A percentile compares a stretch with the other conserved stretches of the same genome.
Conservation (phyloP, 2,329 filamentous ascomycete genomes). For the Cordyceps pruinosa region DNA sequence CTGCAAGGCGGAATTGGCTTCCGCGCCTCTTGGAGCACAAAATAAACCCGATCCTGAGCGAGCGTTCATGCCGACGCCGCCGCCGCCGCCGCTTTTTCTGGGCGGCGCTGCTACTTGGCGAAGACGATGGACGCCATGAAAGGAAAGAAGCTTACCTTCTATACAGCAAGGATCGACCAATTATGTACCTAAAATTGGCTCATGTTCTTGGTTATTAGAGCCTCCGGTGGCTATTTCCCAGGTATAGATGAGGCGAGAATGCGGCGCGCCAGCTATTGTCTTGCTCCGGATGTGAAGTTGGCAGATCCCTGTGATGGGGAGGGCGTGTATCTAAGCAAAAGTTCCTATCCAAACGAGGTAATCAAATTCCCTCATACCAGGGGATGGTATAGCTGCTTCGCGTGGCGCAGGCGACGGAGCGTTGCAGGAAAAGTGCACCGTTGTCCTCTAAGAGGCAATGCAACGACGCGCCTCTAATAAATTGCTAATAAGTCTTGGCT, state of each 20-base stretch:
- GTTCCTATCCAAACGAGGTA: background rate
- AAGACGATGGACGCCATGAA: background rate
- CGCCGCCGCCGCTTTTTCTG: background rate
- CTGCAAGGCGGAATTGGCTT: background rate
- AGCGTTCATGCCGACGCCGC: conserved; percentile 1
- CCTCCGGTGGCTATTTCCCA: no score
- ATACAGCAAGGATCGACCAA: background rate
- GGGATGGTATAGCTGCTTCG: background rate
- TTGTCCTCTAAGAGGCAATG: background rate
- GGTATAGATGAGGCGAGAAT: background rate
- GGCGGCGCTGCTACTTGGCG: background rate
- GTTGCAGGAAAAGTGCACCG: background rate
- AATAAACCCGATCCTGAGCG: conserved; percentile 9
- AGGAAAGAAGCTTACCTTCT: background rate
- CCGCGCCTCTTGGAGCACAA: background rate
- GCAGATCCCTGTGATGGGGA: background rate
- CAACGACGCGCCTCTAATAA: background rate
- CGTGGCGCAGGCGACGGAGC: background rate
- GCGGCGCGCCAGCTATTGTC: background rate
- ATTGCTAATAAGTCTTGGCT: background rate
- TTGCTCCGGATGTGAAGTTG: background rate
- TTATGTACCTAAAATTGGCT: background rate
- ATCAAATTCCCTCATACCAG: background rate
- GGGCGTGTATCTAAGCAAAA: background rate
- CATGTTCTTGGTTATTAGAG: background rate